Conservation (phyloP, 768 basidiomycete species). For the Hericium erinaceus region DNA sequence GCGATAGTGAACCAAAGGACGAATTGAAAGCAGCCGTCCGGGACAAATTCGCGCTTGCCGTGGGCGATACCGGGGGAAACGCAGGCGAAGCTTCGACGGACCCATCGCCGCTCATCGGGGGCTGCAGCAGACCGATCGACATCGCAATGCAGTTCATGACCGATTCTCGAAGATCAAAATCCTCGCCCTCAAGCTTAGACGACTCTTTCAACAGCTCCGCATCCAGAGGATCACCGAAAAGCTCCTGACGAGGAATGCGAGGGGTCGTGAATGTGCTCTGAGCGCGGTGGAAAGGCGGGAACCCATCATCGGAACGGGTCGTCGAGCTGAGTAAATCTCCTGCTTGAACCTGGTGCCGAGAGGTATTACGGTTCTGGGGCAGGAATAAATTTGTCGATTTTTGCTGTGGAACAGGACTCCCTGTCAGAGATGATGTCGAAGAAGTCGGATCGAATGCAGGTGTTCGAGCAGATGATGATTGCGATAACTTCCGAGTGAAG, state of each 20-base stretch:
- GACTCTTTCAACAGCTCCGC: slow-evolving; percentile 4
- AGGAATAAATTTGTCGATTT: slow-evolving; percentile 10
- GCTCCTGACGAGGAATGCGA: slow-evolving; percentile 6
- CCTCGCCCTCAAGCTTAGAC: slow-evolving; percentile 38
- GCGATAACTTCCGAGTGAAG: slow-evolving; percentile 26
- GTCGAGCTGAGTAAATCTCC: slow-evolving; percentile 66
- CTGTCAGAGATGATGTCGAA: slow-evolving; percentile 18
- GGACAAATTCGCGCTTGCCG: not conserved
- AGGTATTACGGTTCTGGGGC: slow-evolving; percentile 14
- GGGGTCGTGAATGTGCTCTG: slow-evolving; percentile 10
- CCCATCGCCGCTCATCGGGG: slow-evolving; percentile 61
- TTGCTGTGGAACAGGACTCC: slow-evolving; percentile 16
- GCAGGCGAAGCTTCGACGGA: slow-evolving; percentile 62
- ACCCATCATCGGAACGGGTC: slow-evolving; percentile 32
- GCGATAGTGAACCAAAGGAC: slow-evolving; percentile 65
- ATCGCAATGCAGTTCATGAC: slow-evolving; percentile 98
- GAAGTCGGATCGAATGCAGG: not conserved
- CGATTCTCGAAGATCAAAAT: slow-evolving; percentile 91
- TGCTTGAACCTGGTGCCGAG: slow-evolving; percentile 59
- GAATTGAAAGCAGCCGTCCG: slow-evolving; percentile 23
- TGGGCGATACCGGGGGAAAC: slow-evolving; percentile 40
- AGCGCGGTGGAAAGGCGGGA: slow-evolving; percentile 18
- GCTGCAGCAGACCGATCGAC: slow-evolving; percentile 89
- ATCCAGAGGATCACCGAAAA: slow-evolving; percentile 1
- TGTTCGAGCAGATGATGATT: slow-evolving; percentile 12